These are phyloP conservation scores for Hortaea sp. DNA, from an alignment of 2,329 filamentous ascomycete genomes.

Conservation along the genomic window DNA sequence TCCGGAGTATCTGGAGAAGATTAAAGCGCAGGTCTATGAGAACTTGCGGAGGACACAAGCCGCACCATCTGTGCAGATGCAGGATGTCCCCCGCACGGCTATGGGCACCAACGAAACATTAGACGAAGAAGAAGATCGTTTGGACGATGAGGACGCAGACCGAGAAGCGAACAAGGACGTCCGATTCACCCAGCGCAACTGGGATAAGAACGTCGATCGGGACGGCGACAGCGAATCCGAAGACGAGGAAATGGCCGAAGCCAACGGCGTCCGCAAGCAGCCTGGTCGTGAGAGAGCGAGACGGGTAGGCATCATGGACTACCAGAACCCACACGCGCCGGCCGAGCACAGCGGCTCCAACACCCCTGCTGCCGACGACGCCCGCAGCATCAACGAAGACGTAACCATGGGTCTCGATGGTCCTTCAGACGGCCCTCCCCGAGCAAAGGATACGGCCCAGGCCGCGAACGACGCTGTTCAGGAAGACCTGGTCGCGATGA, in stretches of 20 bases:
- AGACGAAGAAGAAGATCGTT: conserved; percentile 54
- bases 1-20: conserved; percentile 58
- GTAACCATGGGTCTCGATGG: conserved; percentile 20
- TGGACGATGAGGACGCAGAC: conserved; percentile 66
- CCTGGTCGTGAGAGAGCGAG: conserved; percentile 19
- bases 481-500: conserved; percentile 16
- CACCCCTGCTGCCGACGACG: conserved; percentile 21
- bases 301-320: conserved; percentile 52
- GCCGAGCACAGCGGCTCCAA: conserved; percentile 42
- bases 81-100: conserved; percentile 50
- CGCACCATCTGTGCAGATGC: conserved; percentile 55
- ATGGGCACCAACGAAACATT: conserved; percentile 46
- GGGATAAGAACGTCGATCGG: conserved; percentile 63
- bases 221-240: conserved; percentile 82
- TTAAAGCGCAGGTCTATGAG: conserved; percentile 54
- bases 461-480: conserved; percentile 13
- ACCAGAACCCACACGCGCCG: conserved; percentile 46
- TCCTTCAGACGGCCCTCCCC: not conserved
- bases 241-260: conserved; percentile 68
- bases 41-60: conserved; percentile 53
- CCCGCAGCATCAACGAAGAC: conserved; percentile 6
- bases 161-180: conserved; percentile 79
- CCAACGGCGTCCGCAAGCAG: conserved; percentile 36
- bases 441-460: conserved; percentile 6
- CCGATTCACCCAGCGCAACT: conserved; percentile 69